These are phyloP conservation scores for Casaregolazyma suthepensis DNA, from an alignment of 1,139 yeast genomes.

Conservation along the genomic window DNA sequence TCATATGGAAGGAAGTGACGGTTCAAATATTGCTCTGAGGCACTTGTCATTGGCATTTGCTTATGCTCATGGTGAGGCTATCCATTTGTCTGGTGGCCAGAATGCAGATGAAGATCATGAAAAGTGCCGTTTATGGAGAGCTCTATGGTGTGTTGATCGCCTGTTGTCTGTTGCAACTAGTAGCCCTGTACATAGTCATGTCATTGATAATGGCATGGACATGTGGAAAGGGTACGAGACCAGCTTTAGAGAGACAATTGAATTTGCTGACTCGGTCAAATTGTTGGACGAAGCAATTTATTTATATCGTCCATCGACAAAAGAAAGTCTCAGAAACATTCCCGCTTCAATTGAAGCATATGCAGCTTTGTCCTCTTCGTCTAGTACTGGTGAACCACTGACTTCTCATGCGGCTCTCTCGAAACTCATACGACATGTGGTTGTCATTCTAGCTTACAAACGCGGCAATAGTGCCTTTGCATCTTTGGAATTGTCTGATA, in stretches of 20 bases:
- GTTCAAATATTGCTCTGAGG: constrained; percentile 32
- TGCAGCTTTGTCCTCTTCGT: constrained; percentile 8
- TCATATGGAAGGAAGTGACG: constrained; percentile 29
- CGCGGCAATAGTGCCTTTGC: constrained; percentile 15
- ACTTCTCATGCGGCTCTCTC: constrained; percentile 13
- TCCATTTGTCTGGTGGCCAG: constrained; percentile 29
- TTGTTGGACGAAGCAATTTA: constrained; percentile 30
- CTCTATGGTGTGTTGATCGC: constrained; percentile 34
- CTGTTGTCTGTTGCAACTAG: constrained; percentile 32
- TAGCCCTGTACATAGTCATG: constrained; percentile 30
- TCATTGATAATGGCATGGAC: constrained; percentile 29
- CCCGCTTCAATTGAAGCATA: constrained; percentile 5
- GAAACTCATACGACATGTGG: constrained; percentile 20
- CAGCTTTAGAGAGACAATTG: constrained; percentile 9
- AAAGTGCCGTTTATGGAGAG: constrained; percentile 31
- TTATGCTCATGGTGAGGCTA: constrained; percentile 32
- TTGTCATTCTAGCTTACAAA: constrained; percentile 22
- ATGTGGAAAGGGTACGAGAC: constrained; percentile 13
- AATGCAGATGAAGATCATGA: constrained; percentile 13
- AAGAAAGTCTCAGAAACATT: constrained; percentile 3
- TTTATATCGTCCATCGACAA: constrained; percentile 29
- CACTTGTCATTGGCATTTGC: constrained; percentile 32
- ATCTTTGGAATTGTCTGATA: constrained; percentile 14
- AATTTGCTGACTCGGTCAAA: constrained; percentile 25
- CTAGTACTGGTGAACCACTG: constrained; percentile 5